Evolutionary conservation across 2,329 filamentous ascomycete species (phyloP).

Genomic region (Aspergillus tanneri): DNA sequence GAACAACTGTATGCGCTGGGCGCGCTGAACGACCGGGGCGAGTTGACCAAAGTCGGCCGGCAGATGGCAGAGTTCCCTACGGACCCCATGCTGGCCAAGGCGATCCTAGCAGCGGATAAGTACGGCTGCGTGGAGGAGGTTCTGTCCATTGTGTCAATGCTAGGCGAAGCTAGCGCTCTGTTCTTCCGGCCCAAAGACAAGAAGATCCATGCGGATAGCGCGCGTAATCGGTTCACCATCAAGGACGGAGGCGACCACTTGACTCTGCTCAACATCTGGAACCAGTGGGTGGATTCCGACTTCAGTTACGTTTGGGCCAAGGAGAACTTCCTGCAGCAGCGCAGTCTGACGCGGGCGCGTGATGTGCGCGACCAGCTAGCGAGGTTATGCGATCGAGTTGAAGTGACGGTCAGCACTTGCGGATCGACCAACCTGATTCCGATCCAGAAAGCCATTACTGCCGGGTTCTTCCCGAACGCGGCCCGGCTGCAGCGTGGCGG

Average conservation of each 20-base stretch:
- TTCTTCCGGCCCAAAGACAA: slow-evolving; percentile 98
- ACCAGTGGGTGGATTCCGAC: slow-evolving; percentile 90
- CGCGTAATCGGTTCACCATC: slow-evolving; percentile 81
- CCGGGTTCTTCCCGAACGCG: slow-evolving; percentile 93
- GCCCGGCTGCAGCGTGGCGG: slow-evolving; percentile 79
- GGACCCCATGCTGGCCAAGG: slow-evolving; percentile 86
- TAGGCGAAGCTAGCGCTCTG: slow-evolving; percentile 80
- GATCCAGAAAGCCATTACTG: slow-evolving; percentile 83
- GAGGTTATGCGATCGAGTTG: slow-evolving; percentile 89
- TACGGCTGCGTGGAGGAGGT: slow-evolving; percentile 94
- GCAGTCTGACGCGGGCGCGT: slow-evolving; percentile 80
- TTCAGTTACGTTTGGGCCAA: slow-evolving; percentile 83
- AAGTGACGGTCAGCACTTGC: slow-evolving; percentile 68
- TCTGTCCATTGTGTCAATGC: slow-evolving; percentile 89
- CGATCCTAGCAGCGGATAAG: slow-evolving; percentile 82
- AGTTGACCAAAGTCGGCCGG: slow-evolving; percentile 84
- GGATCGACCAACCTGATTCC: slow-evolving; percentile 71
- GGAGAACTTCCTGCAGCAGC: slow-evolving; percentile 92
- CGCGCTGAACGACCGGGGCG: slow-evolving; percentile 81
- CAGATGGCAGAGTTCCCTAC: slow-evolving; percentile 96
- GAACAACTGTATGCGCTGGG: slow-evolving; percentile 91
- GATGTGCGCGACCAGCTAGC: slow-evolving; percentile 91
- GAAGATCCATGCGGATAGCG: slow-evolving; percentile 91
- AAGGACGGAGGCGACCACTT: slow-evolving; percentile 89
- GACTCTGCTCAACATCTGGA: slow-evolving; percentile 88